Conservation (phyloP, 1,284 basidiomycete genomes). For the Cystobasidium slooffiae region DNA sequence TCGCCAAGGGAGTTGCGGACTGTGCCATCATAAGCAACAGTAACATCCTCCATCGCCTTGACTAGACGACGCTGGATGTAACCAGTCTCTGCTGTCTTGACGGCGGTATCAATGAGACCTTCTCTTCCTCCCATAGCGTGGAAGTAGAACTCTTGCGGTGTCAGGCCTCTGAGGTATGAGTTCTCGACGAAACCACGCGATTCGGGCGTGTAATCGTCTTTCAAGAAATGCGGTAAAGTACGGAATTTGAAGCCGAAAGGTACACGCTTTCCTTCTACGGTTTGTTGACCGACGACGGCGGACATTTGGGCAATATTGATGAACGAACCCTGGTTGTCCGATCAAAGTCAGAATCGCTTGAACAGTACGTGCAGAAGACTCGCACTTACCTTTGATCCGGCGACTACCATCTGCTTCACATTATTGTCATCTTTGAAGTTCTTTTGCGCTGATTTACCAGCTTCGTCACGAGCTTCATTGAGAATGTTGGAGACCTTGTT, state of each 20-base stretch:
- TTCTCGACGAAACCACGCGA: conserved; percentile 99
- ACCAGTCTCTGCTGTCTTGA: conserved; percentile 99
- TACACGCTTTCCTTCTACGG: conserved; percentile 96
- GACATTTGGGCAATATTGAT: conserved; percentile 99
- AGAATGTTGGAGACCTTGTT: conserved; percentile 83
- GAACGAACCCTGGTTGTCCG: conserved; percentile 56
- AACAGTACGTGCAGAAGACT: conserved; percentile 61
- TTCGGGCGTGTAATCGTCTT: conserved; percentile 98
- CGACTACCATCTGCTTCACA: conserved; percentile 99
- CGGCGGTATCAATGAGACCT: conserved; percentile 98
- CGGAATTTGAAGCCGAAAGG: conserved; percentile 98
- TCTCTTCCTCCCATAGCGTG: conserved; percentile 99
- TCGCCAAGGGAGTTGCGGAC: conserved; percentile 96
- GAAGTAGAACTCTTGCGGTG: conserved; percentile 99
- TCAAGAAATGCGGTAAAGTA: conserved; percentile 94
- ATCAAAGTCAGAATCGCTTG: background rate
- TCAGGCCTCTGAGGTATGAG: conserved; percentile 96
- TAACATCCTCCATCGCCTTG: conserved; percentile 96
- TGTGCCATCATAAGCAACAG: conserved; percentile 97
- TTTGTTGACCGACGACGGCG: conserved; percentile 97
- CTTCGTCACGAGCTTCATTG: conserved; percentile 93
- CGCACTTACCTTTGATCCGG: conserved; percentile 75
- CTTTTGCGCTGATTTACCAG: conserved; percentile 93
- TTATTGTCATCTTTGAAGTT: conserved; percentile 98
- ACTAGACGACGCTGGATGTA: conserved; percentile 98